Percentiles rank a stretch among this genome's conserved stretches.
Evolutionary conservation across 768 basidiomycete genomes (phyloP).

Genomic region (Termitomyces bulborhizus): DNA sequence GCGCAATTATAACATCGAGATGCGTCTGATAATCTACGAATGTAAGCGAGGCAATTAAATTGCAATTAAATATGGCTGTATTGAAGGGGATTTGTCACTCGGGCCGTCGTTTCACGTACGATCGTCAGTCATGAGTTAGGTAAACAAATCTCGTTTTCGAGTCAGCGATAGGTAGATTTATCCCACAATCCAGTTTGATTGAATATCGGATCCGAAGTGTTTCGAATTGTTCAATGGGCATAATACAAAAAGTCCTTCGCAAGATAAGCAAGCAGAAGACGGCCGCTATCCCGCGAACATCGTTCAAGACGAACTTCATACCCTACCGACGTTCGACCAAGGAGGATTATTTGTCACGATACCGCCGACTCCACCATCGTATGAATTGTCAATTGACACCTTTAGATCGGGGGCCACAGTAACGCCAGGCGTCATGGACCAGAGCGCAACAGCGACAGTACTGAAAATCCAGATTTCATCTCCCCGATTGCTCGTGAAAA

Average conservation of each 20-base stretch:
- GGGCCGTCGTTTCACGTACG: too few species aligned
- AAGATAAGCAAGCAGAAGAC: background rate
- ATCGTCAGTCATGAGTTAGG: too few species aligned
- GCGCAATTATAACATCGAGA: too few species aligned
- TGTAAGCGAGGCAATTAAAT: too few species aligned
- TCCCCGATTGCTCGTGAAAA: background rate
- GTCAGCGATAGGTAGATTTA: background rate
- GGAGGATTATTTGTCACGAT: slow-evolving; percentile 52
- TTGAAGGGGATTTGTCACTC: too few species aligned
- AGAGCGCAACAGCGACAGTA: slow-evolving; percentile 59
- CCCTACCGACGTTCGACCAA: slow-evolving; percentile 40
- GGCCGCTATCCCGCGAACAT: too few species aligned
- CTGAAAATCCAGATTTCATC: slow-evolving; percentile 18
- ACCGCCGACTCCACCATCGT: slow-evolving; percentile 62
- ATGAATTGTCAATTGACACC: slow-evolving; percentile 47
- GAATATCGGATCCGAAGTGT: background rate
- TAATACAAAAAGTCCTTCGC: background rate
- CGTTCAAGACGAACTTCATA: background rate
- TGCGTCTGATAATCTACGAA: too few species aligned
- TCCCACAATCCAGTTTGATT: background rate
- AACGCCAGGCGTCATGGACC: slow-evolving; percentile 51
- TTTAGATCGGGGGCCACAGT: slow-evolving; percentile 45
- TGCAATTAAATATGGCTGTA: too few species aligned
- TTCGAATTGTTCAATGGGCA: background rate
- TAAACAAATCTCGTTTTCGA: too few species aligned